Percentiles rank a stretch among this genome's conserved stretches.
phyloP scores from a whole-genome alignment of 2,329 filamentous ascomycete genomes.

The Talaromyces verruculosus region DNA sequence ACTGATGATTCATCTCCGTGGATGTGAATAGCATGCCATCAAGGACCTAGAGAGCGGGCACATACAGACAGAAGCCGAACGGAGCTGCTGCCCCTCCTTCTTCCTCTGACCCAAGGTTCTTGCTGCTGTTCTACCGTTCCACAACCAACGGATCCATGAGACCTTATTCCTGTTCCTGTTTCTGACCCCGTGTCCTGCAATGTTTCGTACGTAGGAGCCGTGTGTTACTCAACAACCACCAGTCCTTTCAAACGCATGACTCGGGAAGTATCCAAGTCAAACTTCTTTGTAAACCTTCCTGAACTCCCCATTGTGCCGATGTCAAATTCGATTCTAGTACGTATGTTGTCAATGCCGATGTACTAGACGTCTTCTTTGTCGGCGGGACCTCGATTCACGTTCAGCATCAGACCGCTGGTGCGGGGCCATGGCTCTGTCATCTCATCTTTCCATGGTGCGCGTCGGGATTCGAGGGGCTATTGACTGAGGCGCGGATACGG shows the following conservation, averaged over 20 bases:
- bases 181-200: background rate
- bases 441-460: background rate
- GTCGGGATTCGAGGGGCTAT: background rate
- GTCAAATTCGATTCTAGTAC: background rate
- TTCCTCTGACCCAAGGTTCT: conserved; percentile 3
- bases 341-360: background rate
- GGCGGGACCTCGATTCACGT: background rate
- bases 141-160: background rate
- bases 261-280: background rate
- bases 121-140: background rate
- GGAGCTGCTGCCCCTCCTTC: background rate
- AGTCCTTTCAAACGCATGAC: background rate
- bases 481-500: background rate
- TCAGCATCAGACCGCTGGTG: background rate
- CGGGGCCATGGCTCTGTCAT: background rate
- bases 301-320: background rate
- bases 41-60: background rate
- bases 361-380: background rate
- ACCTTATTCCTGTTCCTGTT: conserved; percentile 4
- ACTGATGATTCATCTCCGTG: background rate
- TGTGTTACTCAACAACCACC: background rate
- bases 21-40: background rate
- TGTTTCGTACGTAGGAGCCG: background rate
- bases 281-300: background rate
- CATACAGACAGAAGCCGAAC: background rate